These are phyloP conservation scores for Smittium culicis DNA, from an alignment of 371 early-diverging fungal genomes.

Conservation along the genomic window DNA sequence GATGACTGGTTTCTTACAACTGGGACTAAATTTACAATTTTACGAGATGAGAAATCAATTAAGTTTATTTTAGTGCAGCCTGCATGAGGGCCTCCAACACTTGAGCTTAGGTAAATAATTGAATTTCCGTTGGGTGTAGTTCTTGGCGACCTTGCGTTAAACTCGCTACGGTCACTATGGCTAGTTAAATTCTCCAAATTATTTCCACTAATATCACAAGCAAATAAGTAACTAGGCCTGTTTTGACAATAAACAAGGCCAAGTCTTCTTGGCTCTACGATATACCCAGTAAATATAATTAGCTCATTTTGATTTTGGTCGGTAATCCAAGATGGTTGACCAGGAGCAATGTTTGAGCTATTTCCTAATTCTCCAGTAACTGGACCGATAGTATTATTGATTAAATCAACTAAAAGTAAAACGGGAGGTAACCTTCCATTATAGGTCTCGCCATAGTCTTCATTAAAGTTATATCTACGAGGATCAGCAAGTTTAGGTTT, in stretches of 20 bases:
- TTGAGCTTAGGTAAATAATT: conserved; percentile 37
- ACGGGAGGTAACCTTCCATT: conserved; percentile 35
- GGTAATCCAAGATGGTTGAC: conserved; percentile 8
- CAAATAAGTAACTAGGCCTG: conserved; percentile 32
- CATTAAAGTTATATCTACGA: conserved; percentile 25
- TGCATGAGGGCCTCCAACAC: conserved; percentile 43
- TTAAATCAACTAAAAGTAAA: conserved; percentile 32
- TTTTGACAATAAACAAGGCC: conserved; percentile 42
- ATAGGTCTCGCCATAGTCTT: conserved; percentile 44
- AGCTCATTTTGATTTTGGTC: conserved; percentile 20
- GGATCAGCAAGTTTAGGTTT: conserved; percentile 31
- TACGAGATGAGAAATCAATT: too few relatives aligned
- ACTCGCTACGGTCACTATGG: conserved; percentile 15
- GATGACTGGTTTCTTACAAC: too few relatives aligned
- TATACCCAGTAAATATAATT: conserved; percentile 41
- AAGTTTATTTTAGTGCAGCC: too few relatives aligned
- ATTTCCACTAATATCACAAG: conserved; percentile 28
- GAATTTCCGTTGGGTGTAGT: conserved; percentile 27
- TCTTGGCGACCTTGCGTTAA: conserved; percentile 42
- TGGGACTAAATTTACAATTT: too few relatives aligned
- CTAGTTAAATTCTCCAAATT: conserved; percentile 20
- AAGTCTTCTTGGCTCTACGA: conserved; percentile 30
- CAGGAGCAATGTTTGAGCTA: conserved; percentile 11
- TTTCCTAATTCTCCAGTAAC: conserved; percentile 17
- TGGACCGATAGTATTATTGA: conserved; percentile 12